Evolutionary conservation across 1,284 basidiomycete species (phyloP).

Genomic region (Exobasidium rhododendri): DNA sequence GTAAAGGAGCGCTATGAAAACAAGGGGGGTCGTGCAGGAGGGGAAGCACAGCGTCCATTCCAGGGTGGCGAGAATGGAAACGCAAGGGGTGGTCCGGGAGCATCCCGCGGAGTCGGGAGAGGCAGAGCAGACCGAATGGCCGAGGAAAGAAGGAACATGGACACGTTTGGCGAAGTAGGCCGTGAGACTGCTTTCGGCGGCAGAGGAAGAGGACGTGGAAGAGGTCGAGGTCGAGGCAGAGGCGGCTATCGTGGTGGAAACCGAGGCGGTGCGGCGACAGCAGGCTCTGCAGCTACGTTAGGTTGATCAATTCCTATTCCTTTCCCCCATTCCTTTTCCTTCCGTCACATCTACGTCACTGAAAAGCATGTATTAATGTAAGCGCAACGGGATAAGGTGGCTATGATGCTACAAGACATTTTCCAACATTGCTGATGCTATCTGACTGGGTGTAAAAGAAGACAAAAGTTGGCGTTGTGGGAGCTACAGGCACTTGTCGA

Average conservation of each 20-base stretch:
- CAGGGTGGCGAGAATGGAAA: constrained; percentile 5
- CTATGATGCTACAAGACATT: too few species aligned
- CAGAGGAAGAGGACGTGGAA: neutral
- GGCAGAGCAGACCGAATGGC: constrained; percentile 38
- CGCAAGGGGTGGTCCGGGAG: constrained; percentile 19
- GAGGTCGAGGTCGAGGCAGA: neutral
- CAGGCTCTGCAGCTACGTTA: too few species aligned
- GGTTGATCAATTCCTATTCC: neutral
- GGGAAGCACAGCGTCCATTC: constrained; percentile 16
- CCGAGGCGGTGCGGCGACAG: neutral
- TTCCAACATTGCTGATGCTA: too few species aligned
- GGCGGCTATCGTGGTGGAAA: neutral
- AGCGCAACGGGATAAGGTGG: too few species aligned
- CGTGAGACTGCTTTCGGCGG: constrained; percentile 8
- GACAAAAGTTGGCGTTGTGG: too few species aligned
- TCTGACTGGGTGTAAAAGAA: too few species aligned
- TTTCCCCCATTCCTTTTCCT: neutral
- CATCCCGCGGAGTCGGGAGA: constrained; percentile 28
- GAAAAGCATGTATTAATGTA: neutral
- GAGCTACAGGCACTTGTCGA: too few species aligned
- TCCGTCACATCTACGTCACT: too few species aligned
- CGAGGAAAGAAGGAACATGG: constrained; percentile 47
- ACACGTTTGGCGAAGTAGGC: constrained; percentile 47
- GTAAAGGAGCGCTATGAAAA: constrained; percentile 46
- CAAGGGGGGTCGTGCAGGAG: constrained; percentile 21